Conservation (phyloP, 1,284 basidiomycete species). For the Ganoderma lingzhi region DNA sequence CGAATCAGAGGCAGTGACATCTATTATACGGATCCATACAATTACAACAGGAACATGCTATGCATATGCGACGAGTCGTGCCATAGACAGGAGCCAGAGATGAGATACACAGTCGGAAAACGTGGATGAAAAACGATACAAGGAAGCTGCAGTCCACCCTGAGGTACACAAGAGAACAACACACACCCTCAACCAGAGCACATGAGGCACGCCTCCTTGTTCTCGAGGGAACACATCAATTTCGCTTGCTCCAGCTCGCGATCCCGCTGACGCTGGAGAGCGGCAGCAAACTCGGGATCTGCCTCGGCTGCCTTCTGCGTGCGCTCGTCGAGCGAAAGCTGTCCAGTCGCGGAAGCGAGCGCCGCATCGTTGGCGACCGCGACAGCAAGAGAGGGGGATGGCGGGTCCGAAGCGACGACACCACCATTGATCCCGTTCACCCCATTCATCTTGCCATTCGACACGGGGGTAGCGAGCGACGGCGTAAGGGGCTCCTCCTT, state of each 20-base stretch:
- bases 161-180: constrained; percentile 5
- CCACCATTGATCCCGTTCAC: constrained; percentile 4
- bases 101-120: constrained; percentile 5
- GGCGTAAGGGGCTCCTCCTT: constrained; percentile 38
- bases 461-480: constrained; percentile 28
- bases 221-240: constrained; percentile 86
- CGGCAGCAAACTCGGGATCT: constrained; percentile 87
- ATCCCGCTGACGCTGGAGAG: constrained; percentile 74
- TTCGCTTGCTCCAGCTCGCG: constrained; percentile 86
- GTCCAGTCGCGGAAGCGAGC: constrained; percentile 24
- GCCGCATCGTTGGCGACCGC: constrained; percentile 27
- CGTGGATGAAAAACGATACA: constrained; percentile 22
- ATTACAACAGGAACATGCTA: constrained; percentile 21
- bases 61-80: constrained; percentile 20
- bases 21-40: constrained; percentile 16
- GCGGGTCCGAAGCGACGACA: constrained; percentile 20
- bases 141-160: constrained; percentile 20
- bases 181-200: constrained; percentile 69
- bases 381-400: constrained; percentile 29
- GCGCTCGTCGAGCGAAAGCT: constrained; percentile 49
- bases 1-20: background rate
- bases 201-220: constrained; percentile 90
- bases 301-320: constrained; percentile 61
- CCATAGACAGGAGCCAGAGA: constrained; percentile 21
- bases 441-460: constrained; percentile 20